Percentiles rank a stretch among this genome's conserved stretches.
Evolutionary conservation across 176 grass and related monocot species (phyloP).

Genomic region (Carex scoparia): DNA sequence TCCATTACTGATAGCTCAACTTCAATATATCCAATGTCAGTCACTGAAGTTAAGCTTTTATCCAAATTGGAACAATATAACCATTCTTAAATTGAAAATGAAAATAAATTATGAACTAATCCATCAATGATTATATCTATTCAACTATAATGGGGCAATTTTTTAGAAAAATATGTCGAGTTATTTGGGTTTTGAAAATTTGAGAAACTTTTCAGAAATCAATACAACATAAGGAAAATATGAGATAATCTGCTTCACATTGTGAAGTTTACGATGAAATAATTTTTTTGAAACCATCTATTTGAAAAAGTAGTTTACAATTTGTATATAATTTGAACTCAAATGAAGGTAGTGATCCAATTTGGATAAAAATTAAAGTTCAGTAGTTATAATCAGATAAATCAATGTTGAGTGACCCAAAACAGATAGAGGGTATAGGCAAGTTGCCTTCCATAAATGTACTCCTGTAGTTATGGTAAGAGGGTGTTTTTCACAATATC

Average conservation of each 20-base stretch:
- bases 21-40: background rate
- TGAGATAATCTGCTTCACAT: constrained; percentile 1
- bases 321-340: constrained; percentile 1
- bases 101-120: background rate
- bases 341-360: background rate
- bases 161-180: background rate
- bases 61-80: background rate
- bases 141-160: background rate
- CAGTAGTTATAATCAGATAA: background rate
- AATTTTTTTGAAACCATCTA: background rate
- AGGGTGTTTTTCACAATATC: background rate
- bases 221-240: background rate
- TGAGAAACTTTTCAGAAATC: background rate
- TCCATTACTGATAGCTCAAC: background rate
- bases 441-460: background rate
- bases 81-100: background rate
- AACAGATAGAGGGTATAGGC: background rate
- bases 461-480: background rate
- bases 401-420: background rate
- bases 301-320: background rate
- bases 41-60: background rate
- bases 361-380: background rate
- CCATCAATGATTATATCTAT: background rate
- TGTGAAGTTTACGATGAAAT: background rate
- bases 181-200: background rate